Evolutionary conservation across 1,139 yeast species (phyloP).

Genomic region (Candida sp.): DNA sequence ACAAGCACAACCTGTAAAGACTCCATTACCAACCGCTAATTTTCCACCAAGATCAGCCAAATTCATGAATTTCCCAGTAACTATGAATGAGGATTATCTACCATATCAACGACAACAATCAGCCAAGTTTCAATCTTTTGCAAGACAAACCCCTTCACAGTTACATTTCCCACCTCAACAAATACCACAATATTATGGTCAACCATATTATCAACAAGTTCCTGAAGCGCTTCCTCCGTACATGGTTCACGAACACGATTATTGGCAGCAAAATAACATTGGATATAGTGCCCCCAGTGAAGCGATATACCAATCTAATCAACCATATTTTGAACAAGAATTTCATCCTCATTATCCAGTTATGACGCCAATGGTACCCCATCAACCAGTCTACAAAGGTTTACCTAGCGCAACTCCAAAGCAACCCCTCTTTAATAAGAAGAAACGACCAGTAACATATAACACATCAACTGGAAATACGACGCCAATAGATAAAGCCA

Average conservation of each 20-base stretch:
- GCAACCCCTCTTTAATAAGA: not conserved
- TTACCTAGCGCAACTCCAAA: conserved; percentile 2
- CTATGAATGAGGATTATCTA: conserved; percentile 15
- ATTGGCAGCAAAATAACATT: conserved; percentile 15
- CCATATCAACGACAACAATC: conserved; percentile 12
- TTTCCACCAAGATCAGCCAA: conserved; percentile 15
- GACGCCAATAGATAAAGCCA: not conserved
- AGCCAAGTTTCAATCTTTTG: conserved; percentile 16
- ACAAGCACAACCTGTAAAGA: conserved; percentile 40
- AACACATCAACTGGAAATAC: not conserved
- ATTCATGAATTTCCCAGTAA: conserved; percentile 8
- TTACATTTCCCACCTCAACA: conserved; percentile 10
- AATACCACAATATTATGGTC: conserved; percentile 10
- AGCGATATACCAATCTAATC: conserved; percentile 6
- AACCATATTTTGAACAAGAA: conserved; percentile 14
- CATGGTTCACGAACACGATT: conserved; percentile 17
- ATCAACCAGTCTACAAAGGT: conserved; percentile 6
- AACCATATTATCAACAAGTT: conserved; percentile 8
- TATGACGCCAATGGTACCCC: conserved; percentile 10
- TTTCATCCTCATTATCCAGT: conserved; percentile 13
- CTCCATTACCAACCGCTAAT: conserved; percentile 19
- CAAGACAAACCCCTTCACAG: conserved; percentile 11
- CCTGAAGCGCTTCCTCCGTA: conserved; percentile 6
- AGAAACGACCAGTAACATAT: not conserved
- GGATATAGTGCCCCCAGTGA: conserved; percentile 4